Conservation (phyloP, 306 rosid species). For the Potentilla sterilis region DNA sequence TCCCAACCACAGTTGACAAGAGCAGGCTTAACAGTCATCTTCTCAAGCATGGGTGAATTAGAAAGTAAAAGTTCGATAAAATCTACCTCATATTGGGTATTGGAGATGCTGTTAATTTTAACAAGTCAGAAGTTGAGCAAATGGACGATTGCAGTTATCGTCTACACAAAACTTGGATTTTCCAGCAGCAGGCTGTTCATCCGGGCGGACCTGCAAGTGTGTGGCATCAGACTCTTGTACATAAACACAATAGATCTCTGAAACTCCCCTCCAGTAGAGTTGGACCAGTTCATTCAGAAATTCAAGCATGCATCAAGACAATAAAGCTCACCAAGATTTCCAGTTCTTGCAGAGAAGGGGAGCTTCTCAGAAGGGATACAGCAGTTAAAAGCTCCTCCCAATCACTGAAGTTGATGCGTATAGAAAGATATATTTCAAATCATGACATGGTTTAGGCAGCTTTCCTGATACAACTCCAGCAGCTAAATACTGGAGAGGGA, state of each 20-base stretch:
- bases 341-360: slow-evolving; percentile 51
- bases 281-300: background rate
- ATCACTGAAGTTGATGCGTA: slow-evolving; percentile 50
- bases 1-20: slow-evolving; percentile 18
- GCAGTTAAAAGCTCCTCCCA: slow-evolving; percentile 49
- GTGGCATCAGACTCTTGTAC: slow-evolving; percentile 3
- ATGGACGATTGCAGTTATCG: slow-evolving; percentile 21
- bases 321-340: slow-evolving; percentile 54
- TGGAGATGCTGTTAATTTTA: slow-evolving; percentile 42
- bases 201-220: slow-evolving; percentile 40
- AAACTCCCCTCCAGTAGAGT: background rate
- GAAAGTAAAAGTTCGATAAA: slow-evolving; percentile 49
- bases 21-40: slow-evolving; percentile 52
- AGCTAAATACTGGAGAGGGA: slow-evolving; percentile 51
- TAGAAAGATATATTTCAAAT: slow-evolving; percentile 50
- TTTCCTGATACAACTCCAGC: slow-evolving; percentile 37
- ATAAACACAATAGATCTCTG: background rate
- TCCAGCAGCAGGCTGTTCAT: slow-evolving; percentile 22
- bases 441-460: slow-evolving; percentile 44
- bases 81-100: slow-evolving; percentile 43
- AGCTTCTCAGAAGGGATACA: slow-evolving; percentile 50
- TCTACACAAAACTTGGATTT: slow-evolving; percentile 24
- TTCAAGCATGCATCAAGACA: background rate
- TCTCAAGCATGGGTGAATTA: slow-evolving; percentile 48
- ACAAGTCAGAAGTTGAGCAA: slow-evolving; percentile 40